Evolutionary conservation across 805 yeast genomes (phyloP).

Genomic region (Starmerella gropengiesseri): DNA sequence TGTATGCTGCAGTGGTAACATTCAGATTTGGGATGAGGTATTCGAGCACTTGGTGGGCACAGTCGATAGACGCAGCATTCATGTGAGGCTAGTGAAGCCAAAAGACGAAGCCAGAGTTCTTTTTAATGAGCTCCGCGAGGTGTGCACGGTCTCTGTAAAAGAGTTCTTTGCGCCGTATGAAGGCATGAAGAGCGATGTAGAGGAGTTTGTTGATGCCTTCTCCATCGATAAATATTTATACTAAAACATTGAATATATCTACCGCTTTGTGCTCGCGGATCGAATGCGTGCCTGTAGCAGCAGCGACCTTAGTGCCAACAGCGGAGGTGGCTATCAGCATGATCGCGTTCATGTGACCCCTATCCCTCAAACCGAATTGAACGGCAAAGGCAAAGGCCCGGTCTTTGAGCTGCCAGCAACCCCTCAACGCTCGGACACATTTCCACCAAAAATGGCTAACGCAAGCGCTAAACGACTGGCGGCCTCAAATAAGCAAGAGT

Average conservation of each 20-base stretch:
- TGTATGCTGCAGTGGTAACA: constrained; percentile 7
- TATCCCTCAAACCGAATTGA: no score
- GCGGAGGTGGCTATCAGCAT: no score
- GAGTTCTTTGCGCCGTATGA: constrained; percentile 17
- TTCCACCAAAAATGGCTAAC: constrained; percentile 32
- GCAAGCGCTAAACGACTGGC: constrained; percentile 37
- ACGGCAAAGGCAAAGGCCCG: no score
- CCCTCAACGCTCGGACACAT: no score
- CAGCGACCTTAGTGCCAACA: no score
- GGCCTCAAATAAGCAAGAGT: constrained; percentile 27
- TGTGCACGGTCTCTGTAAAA: constrained; percentile 13
- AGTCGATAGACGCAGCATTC: background rate
- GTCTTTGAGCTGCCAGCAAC: no score
- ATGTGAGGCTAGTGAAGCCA: background rate
- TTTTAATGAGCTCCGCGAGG: constrained; percentile 14
- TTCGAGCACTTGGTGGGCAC: constrained; percentile 14
- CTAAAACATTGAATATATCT: no score
- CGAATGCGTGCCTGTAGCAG: background rate
- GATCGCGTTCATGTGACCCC: no score
- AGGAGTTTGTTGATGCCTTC: constrained; percentile 15
- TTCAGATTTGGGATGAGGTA: constrained; percentile 17
- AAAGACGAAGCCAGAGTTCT: constrained; percentile 3
- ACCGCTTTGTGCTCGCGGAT: background rate
- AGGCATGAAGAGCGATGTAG: background rate
- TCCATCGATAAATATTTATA: background rate